These are phyloP conservation scores for Gonapodya sp. DNA, from an alignment of 192 early-diverging fungal species.

Conservation along the genomic window DNA sequence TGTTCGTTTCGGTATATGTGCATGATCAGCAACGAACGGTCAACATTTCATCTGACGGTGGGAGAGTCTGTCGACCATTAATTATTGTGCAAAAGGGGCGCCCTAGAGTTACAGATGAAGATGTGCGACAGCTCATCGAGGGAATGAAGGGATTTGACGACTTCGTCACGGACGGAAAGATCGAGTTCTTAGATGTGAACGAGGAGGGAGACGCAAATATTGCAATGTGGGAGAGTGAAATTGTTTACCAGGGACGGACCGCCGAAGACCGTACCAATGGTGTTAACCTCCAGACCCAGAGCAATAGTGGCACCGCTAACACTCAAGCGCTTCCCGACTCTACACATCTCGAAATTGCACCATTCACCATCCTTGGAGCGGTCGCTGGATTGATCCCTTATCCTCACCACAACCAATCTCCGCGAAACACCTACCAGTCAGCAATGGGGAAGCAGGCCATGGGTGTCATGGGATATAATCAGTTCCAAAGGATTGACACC, in stretches of 20 bases:
- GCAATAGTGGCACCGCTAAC: constrained; percentile 15
- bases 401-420: constrained; percentile 97
- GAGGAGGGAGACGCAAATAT: constrained; percentile 96
- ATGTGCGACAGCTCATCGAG: constrained; percentile 51
- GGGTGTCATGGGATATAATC: constrained; percentile 91
- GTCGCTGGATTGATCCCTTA: constrained; percentile 98
- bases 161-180: constrained; percentile 76
- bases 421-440: constrained; percentile 96
- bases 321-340: constrained; percentile 42
- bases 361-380: constrained; percentile 89
- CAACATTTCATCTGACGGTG: constrained; percentile 86
- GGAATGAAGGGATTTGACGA: constrained; percentile 73
- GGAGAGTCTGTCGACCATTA: constrained; percentile 90
- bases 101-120: constrained; percentile 50
- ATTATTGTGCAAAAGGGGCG: constrained; percentile 84
- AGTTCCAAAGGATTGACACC: constrained; percentile 89
- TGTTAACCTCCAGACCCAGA: constrained; percentile 19
- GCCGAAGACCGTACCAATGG: constrained; percentile 18
- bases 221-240: constrained; percentile 78
- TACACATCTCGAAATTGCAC: constrained; percentile 93
- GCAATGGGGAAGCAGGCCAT: constrained; percentile 99
- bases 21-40: constrained; percentile 74
- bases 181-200: constrained; percentile 96
- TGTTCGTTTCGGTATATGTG: constrained; percentile 83
- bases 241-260: constrained; percentile 38